Evolutionary conservation across 2,329 filamentous ascomycete species (phyloP), one percentile per base, ranked within the genome.

Genomic region (Calonectria pseudoreteaudii): DNA sequence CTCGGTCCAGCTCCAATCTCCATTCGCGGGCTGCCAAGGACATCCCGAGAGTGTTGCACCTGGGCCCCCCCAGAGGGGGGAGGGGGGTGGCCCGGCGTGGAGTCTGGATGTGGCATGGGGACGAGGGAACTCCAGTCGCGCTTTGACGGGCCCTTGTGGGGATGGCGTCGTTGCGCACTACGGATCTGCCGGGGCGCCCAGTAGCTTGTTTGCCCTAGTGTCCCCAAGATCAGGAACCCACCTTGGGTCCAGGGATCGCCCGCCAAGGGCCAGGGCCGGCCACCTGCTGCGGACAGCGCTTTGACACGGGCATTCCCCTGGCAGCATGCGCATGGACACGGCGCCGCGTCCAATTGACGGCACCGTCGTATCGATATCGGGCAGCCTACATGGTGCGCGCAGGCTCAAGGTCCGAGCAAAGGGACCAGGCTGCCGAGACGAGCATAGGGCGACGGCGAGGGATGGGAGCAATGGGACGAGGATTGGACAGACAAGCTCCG

Each of bases 131-230:
- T 56, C 66, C 52, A 44, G 49, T 56, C 62, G 60, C 75, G 75
- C 75, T 67, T 53, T 76, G 75, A 76, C 72, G 67, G 73, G 65
- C 65, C 56, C 56, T 56, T 52, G 58, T 44, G 70, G 66, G 53
- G 56, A 65, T 68, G 77, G 75, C 47, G 76, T 76, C 60, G 69
- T 70, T 58, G 74, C 62, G 47, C 67, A 70, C 70, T 76, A 80
- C 78, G 78, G 78, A 74, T 80, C 74, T 76, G 71, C 78, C 78
- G 71, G 78, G 38, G 64, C 76, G 75, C 70, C 71, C 72, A 70
- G 70, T 75, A 77, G 70, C 49, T 58, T 56, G 70, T 60, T 58
- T 56, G 26, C 44, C 31, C 65, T 67, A 53, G 41, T 49, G 49
- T 64, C 52, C 66, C 62, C 66, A 68, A 74, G 73, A 74, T 71